Evolutionary conservation across 306 rosid species (phyloP), one percentile per base, ranked within the genome.

Genomic region (Citrullus amarus): DNA sequence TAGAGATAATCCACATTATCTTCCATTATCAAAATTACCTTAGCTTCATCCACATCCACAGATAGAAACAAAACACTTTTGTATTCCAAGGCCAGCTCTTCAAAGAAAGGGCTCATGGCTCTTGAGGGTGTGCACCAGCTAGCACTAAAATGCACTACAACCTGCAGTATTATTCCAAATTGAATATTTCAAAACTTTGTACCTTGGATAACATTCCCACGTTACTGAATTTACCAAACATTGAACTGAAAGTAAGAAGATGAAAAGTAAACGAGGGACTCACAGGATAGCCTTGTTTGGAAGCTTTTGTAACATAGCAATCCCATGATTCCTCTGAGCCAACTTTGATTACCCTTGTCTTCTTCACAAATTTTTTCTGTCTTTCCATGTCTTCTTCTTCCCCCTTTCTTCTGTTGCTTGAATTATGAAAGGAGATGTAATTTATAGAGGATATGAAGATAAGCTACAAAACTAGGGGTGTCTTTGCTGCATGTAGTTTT

Each of bases 31-130:
- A 58, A 6, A 58, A 20, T 69, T 84, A 82, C 88, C 89, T 84
- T 86, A 61, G 86, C 81, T 69, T 88, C 91, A 82, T 88, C 87
- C 56, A 84, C 89, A 83, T 88, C 91, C 80, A 88, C 80, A 3
- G 56, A 56, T 5, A 85, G 84, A 82, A 85, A 88, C 77, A 82
- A 11, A 75, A 65, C 76, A 61, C 78, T 58, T 81, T 78, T 55
- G 76, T 85, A 77, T 50, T 34, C 75, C 32, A 85, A 81, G 22
- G 88, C 84, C 61, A 87, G 25, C 80, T 83, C 83, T 79, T 85
- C 78, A 85, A 87, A 87, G 55, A 83, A 73, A 81, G 84, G 85
- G 70, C 76, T 81, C 86, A 87, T 83, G 17, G 70, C 46, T 48
- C 78, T 44, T 53, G 88, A 87, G 12, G 87, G 88, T n/a, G 82